A percentile compares a stretch with the other conserved stretches of the same genome.
These are phyloP conservation scores for Triticum urartu DNA, from an alignment of 176 grass and related monocot genomes.

Conservation along the genomic window DNA sequence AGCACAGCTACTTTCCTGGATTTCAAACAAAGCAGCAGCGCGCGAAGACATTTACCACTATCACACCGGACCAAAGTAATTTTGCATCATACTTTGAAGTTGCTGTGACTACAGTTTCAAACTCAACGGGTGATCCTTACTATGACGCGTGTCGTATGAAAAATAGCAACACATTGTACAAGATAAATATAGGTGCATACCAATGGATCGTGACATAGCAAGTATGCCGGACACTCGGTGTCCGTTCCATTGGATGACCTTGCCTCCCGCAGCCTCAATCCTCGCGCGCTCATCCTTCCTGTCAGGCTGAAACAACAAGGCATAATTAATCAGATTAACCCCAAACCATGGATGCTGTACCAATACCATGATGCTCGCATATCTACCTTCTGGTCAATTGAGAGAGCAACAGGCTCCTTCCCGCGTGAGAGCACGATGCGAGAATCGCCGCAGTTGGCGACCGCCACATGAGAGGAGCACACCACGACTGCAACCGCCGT, in stretches of 20 bases:
- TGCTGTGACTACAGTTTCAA: background rate
- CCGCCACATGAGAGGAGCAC: conserved; percentile 61
- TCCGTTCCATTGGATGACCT: conserved; percentile 73
- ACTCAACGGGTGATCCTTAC: background rate
- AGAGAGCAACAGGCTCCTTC: conserved; percentile 56
- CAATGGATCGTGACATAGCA: conserved; percentile 75
- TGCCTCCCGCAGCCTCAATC: conserved; percentile 64
- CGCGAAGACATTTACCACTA: background rate
- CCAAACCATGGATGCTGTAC: background rate
- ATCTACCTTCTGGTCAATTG: conserved; percentile 76
- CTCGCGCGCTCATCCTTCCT: conserved; percentile 61
- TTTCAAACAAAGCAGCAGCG: background rate
- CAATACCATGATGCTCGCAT: background rate
- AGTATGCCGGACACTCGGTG: conserved; percentile 73
- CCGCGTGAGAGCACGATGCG: conserved; percentile 58
- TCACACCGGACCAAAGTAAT: background rate
- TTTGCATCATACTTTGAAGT: background rate
- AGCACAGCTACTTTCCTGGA: background rate
- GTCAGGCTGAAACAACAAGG: conserved; percentile 54
- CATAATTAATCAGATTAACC: background rate
- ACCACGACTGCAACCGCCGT: conserved; percentile 56
- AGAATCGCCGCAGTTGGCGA: conserved; percentile 72
- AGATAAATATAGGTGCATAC: conserved; percentile 39
- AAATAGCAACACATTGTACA: background rate
- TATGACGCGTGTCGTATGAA: background rate